Evolutionary conservation across 1,284 basidiomycete genomes (phyloP), one percentile per base, ranked within the genome.

Genomic region (Rhodotorula sp.): DNA sequence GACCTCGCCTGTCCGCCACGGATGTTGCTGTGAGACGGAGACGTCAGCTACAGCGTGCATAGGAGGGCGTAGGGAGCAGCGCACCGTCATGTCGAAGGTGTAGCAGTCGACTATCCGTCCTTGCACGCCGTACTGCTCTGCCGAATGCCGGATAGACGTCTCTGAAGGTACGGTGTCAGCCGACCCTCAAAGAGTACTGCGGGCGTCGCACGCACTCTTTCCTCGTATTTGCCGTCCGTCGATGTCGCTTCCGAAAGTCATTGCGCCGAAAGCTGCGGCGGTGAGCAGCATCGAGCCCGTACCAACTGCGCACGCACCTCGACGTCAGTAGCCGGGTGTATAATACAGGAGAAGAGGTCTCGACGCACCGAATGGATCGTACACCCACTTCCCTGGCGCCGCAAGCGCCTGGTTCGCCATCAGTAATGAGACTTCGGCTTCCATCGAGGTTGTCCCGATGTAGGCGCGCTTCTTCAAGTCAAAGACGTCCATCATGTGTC

Each of bases 381-480:
- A 98, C 26, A 98, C 84, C 44, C 97, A 80, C 80, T 91, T 95
- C 50, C 93, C 93, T 3, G 91, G 88, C 5, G 88, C 85, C 0
- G 94, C 93, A 77, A 95, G 82, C 0, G 94, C 89, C 81, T 99
- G 96, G 75, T 94, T 94, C 11, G 94, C 94, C 92, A 98, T 96
- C 48, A 98, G 80, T 54, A 99, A 82, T 2, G 92, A 94, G 72
- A 97, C 89, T 78, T 97, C 93, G 15, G 94, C 87, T 77, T 98
- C 94, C 96, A 99, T 99, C 75, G 90, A 92, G 0, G 96, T 99
- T 76, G 96, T 99, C 15, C 96, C 95, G 78, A 88, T 98, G 79
- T 92, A 96, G 22, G 83, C 83, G 11, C 96, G 86, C 77, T 92
- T 92, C 80, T 97, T 98, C 65, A 99, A 89, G 74, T 94, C 79